A percentile compares a stretch with the other conserved stretches of the same genome.
These are phyloP conservation scores for Verticillium tricorpus DNA, from an alignment of 2,329 filamentous ascomycete species.

Conservation along the genomic window DNA sequence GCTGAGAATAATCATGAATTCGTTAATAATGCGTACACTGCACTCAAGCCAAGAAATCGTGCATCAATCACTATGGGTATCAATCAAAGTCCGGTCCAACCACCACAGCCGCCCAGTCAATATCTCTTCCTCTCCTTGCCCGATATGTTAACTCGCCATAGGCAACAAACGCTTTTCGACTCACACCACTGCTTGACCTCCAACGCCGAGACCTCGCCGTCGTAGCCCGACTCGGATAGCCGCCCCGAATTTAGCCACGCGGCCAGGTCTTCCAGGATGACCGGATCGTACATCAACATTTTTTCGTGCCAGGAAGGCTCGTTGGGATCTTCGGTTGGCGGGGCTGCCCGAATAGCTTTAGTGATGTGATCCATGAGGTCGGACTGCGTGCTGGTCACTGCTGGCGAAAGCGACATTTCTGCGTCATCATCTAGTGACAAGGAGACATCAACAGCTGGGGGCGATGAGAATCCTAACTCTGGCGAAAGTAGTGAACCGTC, in stretches of 20 bases:
- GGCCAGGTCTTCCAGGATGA: slow-evolving; percentile 81
- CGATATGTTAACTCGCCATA: slow-evolving; percentile 57
- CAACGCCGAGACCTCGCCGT: slow-evolving; percentile 56
- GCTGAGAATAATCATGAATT: neutral
- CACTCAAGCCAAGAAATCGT: neutral
- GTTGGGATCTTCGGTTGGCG: slow-evolving; percentile 42
- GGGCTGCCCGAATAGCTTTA: slow-evolving; percentile 45
- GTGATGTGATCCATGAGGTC: slow-evolving; percentile 49
- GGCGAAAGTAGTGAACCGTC: slow-evolving; percentile 24
- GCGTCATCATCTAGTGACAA: slow-evolving; percentile 39
- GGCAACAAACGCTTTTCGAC: slow-evolving; percentile 77
- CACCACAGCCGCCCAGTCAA: neutral
- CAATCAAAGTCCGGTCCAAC: neutral
- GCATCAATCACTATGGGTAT: neutral
- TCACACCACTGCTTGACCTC: slow-evolving; percentile 90
- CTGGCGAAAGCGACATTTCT: slow-evolving; percentile 34
- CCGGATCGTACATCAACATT: slow-evolving; percentile 89
- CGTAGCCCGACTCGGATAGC: slow-evolving; percentile 57
- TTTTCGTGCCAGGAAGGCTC: slow-evolving; percentile 81
- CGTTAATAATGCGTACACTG: neutral
- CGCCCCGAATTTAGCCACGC: slow-evolving; percentile 75
- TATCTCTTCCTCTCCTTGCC: slow-evolving; percentile 51
- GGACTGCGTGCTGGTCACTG: slow-evolving; percentile 31
- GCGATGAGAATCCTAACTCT: slow-evolving; percentile 38
- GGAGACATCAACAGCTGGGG: slow-evolving; percentile 36